Percentiles rank a stretch among this genome's conserved stretches.
These are phyloP conservation scores for Xylaria sp. DNA, from an alignment of 2,329 filamentous ascomycete genomes.

Conservation along the genomic window DNA sequence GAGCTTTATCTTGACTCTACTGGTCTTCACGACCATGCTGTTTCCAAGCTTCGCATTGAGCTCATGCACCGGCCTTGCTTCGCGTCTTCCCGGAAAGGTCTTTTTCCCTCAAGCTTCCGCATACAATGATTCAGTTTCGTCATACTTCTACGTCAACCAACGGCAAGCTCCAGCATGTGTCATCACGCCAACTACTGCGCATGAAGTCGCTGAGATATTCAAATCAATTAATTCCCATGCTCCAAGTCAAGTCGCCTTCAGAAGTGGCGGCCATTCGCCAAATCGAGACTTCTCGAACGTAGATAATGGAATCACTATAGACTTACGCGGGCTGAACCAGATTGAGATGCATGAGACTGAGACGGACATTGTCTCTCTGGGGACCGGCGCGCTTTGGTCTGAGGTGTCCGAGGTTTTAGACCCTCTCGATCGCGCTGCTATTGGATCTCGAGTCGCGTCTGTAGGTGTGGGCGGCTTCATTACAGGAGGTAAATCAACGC, in stretches of 20 bases:
- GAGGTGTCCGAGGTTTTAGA: conserved; percentile 1
- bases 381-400: conserved; percentile 5
- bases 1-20: background rate
- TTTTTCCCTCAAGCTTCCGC: background rate
- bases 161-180: conserved; percentile 4
- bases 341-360: background rate
- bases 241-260: conserved; percentile 4
- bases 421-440: background rate
- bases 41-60: conserved; percentile 2
- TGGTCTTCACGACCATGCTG: background rate
- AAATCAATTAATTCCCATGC: background rate
- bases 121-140: background rate
- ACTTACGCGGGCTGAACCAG: conserved; percentile 11
- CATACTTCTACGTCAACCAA: conserved; percentile 12
- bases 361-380: background rate
- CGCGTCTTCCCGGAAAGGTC: background rate
- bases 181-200: background rate
- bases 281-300: conserved; percentile 10
- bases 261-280: conserved; percentile 14
- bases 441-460: conserved; percentile 13
- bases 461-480: conserved; percentile 18
- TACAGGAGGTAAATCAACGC: conserved; percentile 3
- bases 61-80: background rate
- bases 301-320: conserved; percentile 9
- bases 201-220: conserved; percentile 4